Percentiles rank a stretch among this genome's conserved stretches.
These are phyloP conservation scores for Gnomoniopsis sp. DNA, from an alignment of 2,329 filamentous ascomycete genomes.

Conservation along the genomic window DNA sequence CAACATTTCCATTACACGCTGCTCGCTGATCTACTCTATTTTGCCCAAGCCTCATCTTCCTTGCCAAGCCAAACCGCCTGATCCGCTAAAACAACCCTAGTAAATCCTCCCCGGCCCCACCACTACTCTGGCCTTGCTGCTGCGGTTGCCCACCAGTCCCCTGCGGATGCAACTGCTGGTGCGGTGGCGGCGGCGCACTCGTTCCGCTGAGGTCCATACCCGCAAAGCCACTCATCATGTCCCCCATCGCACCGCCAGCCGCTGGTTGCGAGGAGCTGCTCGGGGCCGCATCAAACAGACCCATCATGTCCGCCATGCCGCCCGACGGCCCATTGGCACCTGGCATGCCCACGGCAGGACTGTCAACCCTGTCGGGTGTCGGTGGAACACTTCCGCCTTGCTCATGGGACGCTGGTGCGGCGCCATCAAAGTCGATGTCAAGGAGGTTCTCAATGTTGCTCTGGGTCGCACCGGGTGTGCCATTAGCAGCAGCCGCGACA, in stretches of 20 bases:
- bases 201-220: conserved; percentile 70
- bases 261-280: conserved; percentile 29
- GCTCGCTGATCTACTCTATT: conserved; percentile 8
- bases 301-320: conserved; percentile 62
- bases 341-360: conserved; percentile 42
- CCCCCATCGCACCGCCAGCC: conserved; percentile 58
- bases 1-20: conserved; percentile 1
- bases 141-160: conserved; percentile 33
- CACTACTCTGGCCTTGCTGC: conserved; percentile 41
- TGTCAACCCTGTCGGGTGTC: conserved; percentile 67
- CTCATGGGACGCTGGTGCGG: conserved; percentile 83
- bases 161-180: conserved; percentile 50
- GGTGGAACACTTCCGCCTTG: conserved; percentile 43
- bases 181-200: conserved; percentile 62
- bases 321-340: conserved; percentile 37
- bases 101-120: conserved; percentile 55
- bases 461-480: conserved; percentile 51
- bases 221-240: conserved; percentile 87
- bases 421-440: conserved; percentile 66
- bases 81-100: conserved; percentile 49
- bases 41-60: background rate
- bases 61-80: background rate
- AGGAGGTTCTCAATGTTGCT: conserved; percentile 91
- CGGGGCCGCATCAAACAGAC: conserved; percentile 61
- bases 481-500: conserved; percentile 63